Percentiles rank a stretch among this genome's conserved stretches.
Evolutionary conservation across 768 basidiomycete genomes (phyloP).

Genomic region (Lentinula boryana): DNA sequence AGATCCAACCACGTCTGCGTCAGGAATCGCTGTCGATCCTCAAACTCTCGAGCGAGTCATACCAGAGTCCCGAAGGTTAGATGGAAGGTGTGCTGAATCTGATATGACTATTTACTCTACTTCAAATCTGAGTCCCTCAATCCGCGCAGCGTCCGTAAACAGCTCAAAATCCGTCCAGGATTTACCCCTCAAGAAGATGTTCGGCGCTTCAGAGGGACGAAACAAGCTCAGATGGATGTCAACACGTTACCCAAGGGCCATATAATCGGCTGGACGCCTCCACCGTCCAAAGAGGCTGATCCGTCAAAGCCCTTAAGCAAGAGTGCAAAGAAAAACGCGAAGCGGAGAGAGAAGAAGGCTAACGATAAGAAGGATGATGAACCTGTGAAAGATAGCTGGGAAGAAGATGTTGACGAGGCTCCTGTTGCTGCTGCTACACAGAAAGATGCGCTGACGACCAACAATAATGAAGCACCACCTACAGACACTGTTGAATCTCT

Average conservation of each 20-base stretch:
- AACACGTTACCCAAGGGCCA: slow-evolving; percentile 68
- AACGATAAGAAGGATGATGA: slow-evolving; percentile 45
- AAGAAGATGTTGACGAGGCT: slow-evolving; percentile 19
- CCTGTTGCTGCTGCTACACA: neutral
- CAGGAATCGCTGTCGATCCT: slow-evolving; percentile 85
- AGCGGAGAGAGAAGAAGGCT: slow-evolving; percentile 64
- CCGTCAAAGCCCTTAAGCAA: slow-evolving; percentile 55
- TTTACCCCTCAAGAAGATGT: slow-evolving; percentile 95
- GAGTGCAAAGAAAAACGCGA: slow-evolving; percentile 78
- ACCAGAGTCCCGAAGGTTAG: slow-evolving; percentile 73
- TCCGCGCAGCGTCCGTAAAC: slow-evolving; percentile 67
- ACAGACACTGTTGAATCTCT: slow-evolving; percentile 23
- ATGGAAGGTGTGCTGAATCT: slow-evolving; percentile 79
- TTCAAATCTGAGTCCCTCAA: slow-evolving; percentile 8
- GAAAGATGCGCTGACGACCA: neutral
- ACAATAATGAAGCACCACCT: neutral
- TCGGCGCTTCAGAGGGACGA: slow-evolving; percentile 73
- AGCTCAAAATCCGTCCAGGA: slow-evolving; percentile 85
- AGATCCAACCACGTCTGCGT: slow-evolving; percentile 58
- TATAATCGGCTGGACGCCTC: slow-evolving; percentile 75
- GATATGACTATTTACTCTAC: slow-evolving; percentile 20
- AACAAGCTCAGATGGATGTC: slow-evolving; percentile 68
- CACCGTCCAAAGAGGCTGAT: slow-evolving; percentile 23
- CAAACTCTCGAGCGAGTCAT: slow-evolving; percentile 84
- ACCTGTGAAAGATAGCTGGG: slow-evolving; percentile 18